phyloP scores from a whole-genome alignment of 2,329 filamentous ascomycete species.

The Sclerotinia trifoliorum region DNA sequence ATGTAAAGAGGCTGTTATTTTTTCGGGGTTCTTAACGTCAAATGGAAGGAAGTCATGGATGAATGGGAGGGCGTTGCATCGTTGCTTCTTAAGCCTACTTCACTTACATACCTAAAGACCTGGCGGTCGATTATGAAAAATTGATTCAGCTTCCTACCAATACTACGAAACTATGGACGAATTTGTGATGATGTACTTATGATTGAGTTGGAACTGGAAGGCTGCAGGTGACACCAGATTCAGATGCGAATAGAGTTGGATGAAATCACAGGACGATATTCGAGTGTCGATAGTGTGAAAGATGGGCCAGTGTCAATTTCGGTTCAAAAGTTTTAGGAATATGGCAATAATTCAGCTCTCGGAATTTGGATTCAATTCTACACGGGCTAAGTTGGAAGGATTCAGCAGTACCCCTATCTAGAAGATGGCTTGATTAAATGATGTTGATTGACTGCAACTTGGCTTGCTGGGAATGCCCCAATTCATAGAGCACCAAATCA shows the following conservation, averaged over 20 bases:
- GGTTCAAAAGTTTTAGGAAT: not conserved
- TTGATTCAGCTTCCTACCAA: slow-evolving; percentile 24
- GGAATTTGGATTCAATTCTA: not conserved
- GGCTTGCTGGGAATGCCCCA: not conserved
- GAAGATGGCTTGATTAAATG: not conserved
- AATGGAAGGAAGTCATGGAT: slow-evolving; percentile 24
- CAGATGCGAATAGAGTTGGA: not conserved
- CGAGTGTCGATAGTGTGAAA: not conserved
- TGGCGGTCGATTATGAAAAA: slow-evolving; percentile 21
- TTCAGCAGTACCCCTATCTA: not conserved
- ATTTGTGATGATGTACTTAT: slow-evolving; percentile 14
- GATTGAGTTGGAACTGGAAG: not conserved
- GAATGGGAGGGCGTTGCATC: slow-evolving; percentile 23
- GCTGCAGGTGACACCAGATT: not conserved
- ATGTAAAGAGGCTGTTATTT: slow-evolving; percentile 68
- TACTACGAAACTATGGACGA: slow-evolving; percentile 3
- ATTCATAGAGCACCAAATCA: not conserved
- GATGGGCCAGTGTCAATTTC: not conserved
- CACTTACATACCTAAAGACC: slow-evolving; percentile 22
- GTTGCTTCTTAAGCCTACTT: slow-evolving; percentile 20
- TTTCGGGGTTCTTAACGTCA: slow-evolving; percentile 35
- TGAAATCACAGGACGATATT: not conserved
- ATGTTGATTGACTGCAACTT: not conserved
- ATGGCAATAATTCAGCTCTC: not conserved
- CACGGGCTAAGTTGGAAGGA: not conserved